Conservation (phyloP, 257 asterid genomes). For the Solanum arcanum region DNA sequence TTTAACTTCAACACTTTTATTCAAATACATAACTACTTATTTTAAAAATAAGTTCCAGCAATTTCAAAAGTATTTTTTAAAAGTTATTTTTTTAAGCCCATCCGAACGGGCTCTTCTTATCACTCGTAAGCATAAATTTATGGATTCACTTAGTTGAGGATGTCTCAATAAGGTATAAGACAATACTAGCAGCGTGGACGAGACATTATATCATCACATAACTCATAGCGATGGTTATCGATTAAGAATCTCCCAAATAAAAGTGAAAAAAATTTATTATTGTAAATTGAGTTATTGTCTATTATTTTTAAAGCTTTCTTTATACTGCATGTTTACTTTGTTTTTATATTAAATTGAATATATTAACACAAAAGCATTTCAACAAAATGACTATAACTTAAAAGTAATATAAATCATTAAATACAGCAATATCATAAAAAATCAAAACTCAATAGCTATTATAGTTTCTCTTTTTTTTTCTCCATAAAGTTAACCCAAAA, state of each 20-base stretch:
- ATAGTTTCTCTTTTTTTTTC: neutral
- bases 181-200: neutral
- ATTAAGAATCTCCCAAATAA: neutral
- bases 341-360: no score
- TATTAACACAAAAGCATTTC: neutral
- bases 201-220: neutral
- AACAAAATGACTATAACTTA: neutral
- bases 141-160: no score
- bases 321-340: neutral
- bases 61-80: no score
- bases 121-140: no score
- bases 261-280: neutral
- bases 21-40: no score
- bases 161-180: no score
- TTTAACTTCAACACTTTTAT: no score
- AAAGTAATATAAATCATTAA: neutral
- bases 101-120: no score
- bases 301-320: neutral
- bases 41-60: no score
- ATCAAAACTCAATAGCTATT: neutral
- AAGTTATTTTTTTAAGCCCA: no score
- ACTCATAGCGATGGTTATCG: no score
- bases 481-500: neutral
- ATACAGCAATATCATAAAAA: neutral
- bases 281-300: neutral